Conservation (phyloP, 2,329 filamentous ascomycete species). For the Aspergillus pseudoglaucus region DNA sequence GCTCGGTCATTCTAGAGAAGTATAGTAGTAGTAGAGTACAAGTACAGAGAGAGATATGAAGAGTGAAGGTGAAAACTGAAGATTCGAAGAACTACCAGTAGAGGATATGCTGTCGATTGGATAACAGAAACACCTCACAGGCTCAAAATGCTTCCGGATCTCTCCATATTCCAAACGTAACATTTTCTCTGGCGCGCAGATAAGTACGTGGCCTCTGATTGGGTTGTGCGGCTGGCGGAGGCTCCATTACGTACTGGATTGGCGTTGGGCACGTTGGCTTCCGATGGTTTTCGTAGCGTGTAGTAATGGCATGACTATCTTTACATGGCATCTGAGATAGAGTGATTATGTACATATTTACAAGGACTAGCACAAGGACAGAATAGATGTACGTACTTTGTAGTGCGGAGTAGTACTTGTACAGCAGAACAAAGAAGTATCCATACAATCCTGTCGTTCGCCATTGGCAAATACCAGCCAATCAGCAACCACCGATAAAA, state of each 20-base stretch:
- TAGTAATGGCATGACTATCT: neutral
- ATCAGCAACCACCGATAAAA: constrained; percentile 21
- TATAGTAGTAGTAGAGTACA: neutral
- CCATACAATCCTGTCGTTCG: neutral
- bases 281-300: neutral
- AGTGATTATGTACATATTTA: too few species aligned
- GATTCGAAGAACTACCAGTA: too few species aligned
- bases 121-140: constrained; percentile 7
- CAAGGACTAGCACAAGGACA: neutral
- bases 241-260: constrained; percentile 28
- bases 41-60: neutral
- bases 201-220: constrained; percentile 18
- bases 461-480: constrained; percentile 8
- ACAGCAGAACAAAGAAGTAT: neutral
- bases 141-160: constrained; percentile 10
- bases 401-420: too few species aligned
- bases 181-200: constrained; percentile 10
- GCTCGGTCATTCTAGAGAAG: constrained; percentile 22
- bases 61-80: too few species aligned
- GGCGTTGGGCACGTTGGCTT: neutral
- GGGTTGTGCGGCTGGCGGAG: constrained; percentile 13
- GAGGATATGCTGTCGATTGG: constrained; percentile 1
- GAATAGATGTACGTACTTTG: too few species aligned
- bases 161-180: constrained; percentile 22
- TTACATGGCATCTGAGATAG: neutral